Base-by-base conservation (phyloP, 2,329 filamentous ascomycete species). In the Paecilomyces dactylethromorphus region DNA sequence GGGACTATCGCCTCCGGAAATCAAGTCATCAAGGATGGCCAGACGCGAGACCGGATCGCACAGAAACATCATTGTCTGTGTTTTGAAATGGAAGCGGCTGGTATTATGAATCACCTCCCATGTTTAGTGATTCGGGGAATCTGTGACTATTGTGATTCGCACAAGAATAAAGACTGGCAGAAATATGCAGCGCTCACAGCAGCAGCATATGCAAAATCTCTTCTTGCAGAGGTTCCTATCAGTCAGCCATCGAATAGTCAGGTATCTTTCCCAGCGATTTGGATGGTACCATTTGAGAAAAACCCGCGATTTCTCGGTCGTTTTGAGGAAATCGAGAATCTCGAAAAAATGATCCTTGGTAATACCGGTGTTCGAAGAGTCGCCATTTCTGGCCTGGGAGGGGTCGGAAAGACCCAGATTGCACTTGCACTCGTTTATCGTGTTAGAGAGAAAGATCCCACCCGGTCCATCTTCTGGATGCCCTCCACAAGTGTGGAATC, bases 111-210 rank as follows among this genome's bases (percentile, higher is more conserved):
- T 56, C 59, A 64, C 0, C 55, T 76, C 0, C 74, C 76, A 0
- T 74, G 72, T 1, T 56, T 78, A 1, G 63, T 76, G 0, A 68
- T 78, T 52, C 75, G 75, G 11, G 73, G 72, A 0, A 73, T 77
- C 0, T 76, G 69, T 24, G 71, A 33, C 32, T 33, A 33, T 13
- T 10, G 10, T 13, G 32, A 33, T 10, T 33, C 32, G 8, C 1
- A 51, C 53, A 75, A 74, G 62, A 69, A 70, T 26, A 69, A 75
- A n/a, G 33, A 50, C 3, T 76, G 72, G 74, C 71, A 74, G 22
- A 33, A 49, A 0, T 74, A 72, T 56, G 72, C 74, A 0, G 71
- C 65, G 1, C 65, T 60, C 3, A 66, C 59, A 7, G 73, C 65
- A 13, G 71, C 69, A 4, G 71, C 68, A 3, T 67, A 62, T 49